Base-by-base conservation (phyloP, 2,329 filamentous ascomycete species). In the Epichloe bromicola region DNA sequence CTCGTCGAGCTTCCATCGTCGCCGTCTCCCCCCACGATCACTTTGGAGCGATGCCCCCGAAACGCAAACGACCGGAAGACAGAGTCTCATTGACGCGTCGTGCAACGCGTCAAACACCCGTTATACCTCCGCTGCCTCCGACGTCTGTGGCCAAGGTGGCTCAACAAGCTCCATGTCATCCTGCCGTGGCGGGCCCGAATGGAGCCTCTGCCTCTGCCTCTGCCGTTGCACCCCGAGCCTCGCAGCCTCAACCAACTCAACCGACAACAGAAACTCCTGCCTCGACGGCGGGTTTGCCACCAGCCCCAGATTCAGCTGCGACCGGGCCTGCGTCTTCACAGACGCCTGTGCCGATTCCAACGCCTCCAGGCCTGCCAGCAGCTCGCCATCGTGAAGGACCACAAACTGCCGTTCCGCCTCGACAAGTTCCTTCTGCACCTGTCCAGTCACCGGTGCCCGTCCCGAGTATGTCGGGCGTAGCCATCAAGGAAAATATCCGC, bases 41-140 rank as follows among this genome's bases (percentile, higher is more conserved):
- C 43, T 30, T 17, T 37, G 43, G 49, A 54, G 55, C 55, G 51
- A 68, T 68, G 66, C 61, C 67, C 58, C 58, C 59, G 55, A 70
- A 69, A 60, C 66, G 67, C 58, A 69, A 67, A 55, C 64, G 60
- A 55, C 60, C 59, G 46, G 59, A 61, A 56, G 60, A 65, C 41
- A 53, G 57, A 48, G 53, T 57, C 49, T 52, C 57, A 45, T 48
- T 54, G 38, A 62, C 65, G 64, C 67, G 67, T 59, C 64, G 67
- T 54, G 61, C 65, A 54, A 68, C 67, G 67, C 67, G 67, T 64
- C 67, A 69, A 53, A 68, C 65, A 55, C 61, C 63, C 23, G 61
- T 65, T 46, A 56, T 58, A 51, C 63, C 62, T 44, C 62, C 63
- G 46, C 51, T 54, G 48, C 56, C 57, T 39, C 59, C 59, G 49